Conservation (phyloP, 192 early-diverging fungal genomes). For the Entophlyctis helioformis region DNA sequence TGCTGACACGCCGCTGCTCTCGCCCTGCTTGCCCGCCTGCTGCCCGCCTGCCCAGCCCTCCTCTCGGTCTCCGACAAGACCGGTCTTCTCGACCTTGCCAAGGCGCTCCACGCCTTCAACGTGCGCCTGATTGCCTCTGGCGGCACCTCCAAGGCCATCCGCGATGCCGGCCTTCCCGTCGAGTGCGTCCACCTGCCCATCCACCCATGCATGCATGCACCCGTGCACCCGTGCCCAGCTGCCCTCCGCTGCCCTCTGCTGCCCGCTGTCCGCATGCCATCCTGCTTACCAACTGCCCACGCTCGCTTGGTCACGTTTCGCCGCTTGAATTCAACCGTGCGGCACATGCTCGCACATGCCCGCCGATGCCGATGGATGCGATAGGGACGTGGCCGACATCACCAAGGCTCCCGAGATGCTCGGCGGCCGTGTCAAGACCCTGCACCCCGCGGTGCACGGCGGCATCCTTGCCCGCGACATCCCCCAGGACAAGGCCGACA, state of each 20-base stretch:
- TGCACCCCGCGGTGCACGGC: slow-evolving; percentile 97
- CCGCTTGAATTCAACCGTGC: too few relatives aligned
- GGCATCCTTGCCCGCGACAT: slow-evolving; percentile 88
- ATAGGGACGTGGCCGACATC: slow-evolving; percentile 91
- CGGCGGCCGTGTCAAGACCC: slow-evolving; percentile 97
- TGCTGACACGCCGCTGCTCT: too few relatives aligned
- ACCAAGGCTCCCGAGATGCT: slow-evolving; percentile 98
- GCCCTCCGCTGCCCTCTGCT: too few relatives aligned
- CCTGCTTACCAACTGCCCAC: too few relatives aligned
- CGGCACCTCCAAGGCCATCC: slow-evolving; percentile 85
- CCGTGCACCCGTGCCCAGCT: too few relatives aligned
- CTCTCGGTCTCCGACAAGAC: slow-evolving; percentile 98
- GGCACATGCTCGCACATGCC: too few relatives aligned
- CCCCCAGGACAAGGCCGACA: slow-evolving; percentile 72
- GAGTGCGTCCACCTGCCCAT: slow-evolving; percentile 32
- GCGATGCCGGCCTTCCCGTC: slow-evolving; percentile 79
- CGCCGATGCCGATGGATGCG: too few relatives aligned
- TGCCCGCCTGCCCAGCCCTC: slow-evolving; percentile 26
- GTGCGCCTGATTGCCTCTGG: slow-evolving; percentile 86
- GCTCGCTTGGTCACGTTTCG: too few relatives aligned
- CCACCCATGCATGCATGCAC: too few relatives aligned
- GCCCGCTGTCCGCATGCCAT: too few relatives aligned
- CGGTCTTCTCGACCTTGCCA: slow-evolving; percentile 80
- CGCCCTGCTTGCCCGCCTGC: too few relatives aligned
- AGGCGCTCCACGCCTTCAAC: slow-evolving; percentile 58